These are phyloP conservation scores for Escovopsis weberi DNA, from an alignment of 2,329 filamentous ascomycete species.

Conservation along the genomic window DNA sequence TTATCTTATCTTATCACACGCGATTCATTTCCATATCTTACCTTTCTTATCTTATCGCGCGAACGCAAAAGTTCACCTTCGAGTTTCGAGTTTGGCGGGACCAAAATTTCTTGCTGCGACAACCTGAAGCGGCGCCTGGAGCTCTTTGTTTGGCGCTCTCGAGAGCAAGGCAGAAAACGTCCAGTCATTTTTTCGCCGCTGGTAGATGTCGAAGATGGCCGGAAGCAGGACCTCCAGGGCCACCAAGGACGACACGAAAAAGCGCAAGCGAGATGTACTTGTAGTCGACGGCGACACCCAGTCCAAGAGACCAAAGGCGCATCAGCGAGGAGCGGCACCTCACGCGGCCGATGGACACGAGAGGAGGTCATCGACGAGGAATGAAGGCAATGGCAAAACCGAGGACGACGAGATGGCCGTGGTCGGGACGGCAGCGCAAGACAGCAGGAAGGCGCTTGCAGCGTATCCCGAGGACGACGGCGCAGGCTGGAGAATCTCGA, in stretches of 20 bases:
- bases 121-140: conserved; percentile 2
- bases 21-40: no score
- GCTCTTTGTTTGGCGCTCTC: conserved; percentile 6
- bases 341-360: conserved; percentile 1
- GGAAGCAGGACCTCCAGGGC: conserved; percentile 17
- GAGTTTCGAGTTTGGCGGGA: conserved; percentile 12
- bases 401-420: no score
- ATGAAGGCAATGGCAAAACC: no score
- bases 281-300: conserved; percentile 24
- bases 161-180: neutral
- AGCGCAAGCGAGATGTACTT: conserved; percentile 30
- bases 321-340: conserved; percentile 12
- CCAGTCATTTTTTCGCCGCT: neutral
- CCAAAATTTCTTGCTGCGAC: conserved; percentile 21
- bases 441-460: conserved; percentile 13
- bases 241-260: conserved; percentile 26
- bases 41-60: conserved; percentile 17
- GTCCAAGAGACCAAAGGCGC: conserved; percentile 26
- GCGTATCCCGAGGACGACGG: conserved; percentile 17
- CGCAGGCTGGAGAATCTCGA: conserved; percentile 43
- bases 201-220: conserved; percentile 16
- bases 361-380: neutral
- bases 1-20: conserved; percentile 17
- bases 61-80: conserved; percentile 20
- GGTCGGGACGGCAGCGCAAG: neutral